Evolutionary conservation across 108 stramenopile genomes (phyloP).

Genomic region (Cyclotella baltica): DNA sequence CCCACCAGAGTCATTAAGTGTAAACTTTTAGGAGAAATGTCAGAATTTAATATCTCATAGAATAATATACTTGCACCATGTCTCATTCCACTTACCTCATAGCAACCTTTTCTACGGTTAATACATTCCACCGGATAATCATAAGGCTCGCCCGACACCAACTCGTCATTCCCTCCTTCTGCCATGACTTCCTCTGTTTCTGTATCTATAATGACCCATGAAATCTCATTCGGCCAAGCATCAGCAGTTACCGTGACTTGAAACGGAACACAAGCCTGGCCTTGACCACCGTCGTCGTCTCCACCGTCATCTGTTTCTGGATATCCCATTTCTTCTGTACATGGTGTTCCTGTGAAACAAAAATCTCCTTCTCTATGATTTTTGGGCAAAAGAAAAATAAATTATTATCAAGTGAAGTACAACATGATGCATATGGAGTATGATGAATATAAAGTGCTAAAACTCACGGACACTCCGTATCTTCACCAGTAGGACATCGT

Average conservation of each 20-base stretch:
- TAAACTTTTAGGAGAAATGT: slow-evolving; percentile 27
- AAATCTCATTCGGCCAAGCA: slow-evolving; percentile 52
- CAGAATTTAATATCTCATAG: not conserved
- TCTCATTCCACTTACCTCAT: not conserved
- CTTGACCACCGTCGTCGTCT: not conserved
- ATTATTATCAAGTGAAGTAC: not conserved
- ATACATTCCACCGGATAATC: slow-evolving; percentile 39
- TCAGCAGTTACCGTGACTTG: slow-evolving; percentile 45
- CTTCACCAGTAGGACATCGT: slow-evolving; percentile 36
- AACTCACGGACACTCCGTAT: slow-evolving; percentile 26
- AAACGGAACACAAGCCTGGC: slow-evolving; percentile 41
- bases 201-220: slow-evolving; percentile 39
- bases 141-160: slow-evolving; percentile 33
- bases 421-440: not conserved
- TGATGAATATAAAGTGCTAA: not conserved
- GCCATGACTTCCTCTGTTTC: slow-evolving; percentile 35
- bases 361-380: slow-evolving; percentile 25
- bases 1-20: slow-evolving; percentile 46
- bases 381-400: not conserved
- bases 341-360: slow-evolving; percentile 42
- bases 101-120: slow-evolving; percentile 35
- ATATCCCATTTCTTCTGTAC: slow-evolving; percentile 51
- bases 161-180: slow-evolving; percentile 33
- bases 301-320: slow-evolving; percentile 28
- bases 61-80: not conserved